Conservation (phyloP, 768 basidiomycete species). For the Podaxis sp. region DNA sequence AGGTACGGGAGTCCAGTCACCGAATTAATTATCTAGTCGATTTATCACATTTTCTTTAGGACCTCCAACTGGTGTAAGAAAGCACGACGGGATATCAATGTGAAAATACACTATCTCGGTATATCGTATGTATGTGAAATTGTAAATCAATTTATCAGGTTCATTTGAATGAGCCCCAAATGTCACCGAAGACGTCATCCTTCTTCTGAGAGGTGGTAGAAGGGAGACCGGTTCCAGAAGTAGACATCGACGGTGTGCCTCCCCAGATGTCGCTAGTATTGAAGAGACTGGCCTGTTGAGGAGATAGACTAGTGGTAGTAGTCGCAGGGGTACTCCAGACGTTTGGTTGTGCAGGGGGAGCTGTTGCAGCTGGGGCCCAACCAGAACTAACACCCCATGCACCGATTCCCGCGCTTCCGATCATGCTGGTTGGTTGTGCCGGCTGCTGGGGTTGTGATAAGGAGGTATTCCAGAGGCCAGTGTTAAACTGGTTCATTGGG, state of each 20-base stretch:
- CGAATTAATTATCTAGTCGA: background rate
- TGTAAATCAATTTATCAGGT: background rate
- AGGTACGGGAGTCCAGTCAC: conserved; percentile 36
- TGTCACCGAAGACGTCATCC: conserved; percentile 78
- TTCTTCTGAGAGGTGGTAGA: conserved; percentile 37
- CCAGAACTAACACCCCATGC: conserved; percentile 67
- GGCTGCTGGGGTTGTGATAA: conserved; percentile 20
- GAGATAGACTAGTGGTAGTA: conserved; percentile 14
- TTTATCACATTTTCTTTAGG: conserved; percentile 31
- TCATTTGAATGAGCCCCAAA: conserved; percentile 84
- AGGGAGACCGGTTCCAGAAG: background rate
- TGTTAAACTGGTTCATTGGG: conserved; percentile 33
- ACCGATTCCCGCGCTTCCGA: conserved; percentile 48
- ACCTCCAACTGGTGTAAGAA: conserved; percentile 6
- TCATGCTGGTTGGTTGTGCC: conserved; percentile 41
- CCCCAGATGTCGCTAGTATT: conserved; percentile 64
- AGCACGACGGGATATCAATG: too few relatives aligned
- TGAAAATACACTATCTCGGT: background rate
- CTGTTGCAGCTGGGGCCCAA: conserved; percentile 40
- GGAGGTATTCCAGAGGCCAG: conserved; percentile 25
- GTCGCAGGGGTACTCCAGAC: conserved; percentile 32
- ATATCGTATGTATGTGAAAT: background rate
- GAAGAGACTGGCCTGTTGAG: conserved; percentile 34
- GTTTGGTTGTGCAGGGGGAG: conserved; percentile 32
- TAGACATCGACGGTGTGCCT: conserved; percentile 15